Conservation (phyloP, 305 asterid species). For the Solanum chacoense region DNA sequence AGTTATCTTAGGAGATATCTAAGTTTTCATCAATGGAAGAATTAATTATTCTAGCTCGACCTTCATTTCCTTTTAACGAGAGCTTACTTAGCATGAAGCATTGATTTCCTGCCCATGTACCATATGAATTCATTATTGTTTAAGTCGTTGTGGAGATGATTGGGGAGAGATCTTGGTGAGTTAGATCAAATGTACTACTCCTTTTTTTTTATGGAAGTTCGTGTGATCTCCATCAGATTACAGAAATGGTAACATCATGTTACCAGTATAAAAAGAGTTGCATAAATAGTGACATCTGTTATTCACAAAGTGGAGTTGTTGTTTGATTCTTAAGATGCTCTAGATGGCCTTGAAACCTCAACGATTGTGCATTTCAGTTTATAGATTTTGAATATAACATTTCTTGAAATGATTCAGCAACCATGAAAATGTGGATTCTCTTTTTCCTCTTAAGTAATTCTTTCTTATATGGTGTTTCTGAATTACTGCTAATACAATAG, state of each 20-base stretch:
- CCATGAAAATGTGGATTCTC: background rate
- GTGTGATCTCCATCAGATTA: background rate
- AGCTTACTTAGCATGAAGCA: background rate
- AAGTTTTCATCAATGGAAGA: background rate
- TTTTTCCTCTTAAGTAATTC: background rate
- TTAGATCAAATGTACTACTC: background rate
- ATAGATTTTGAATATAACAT: background rate
- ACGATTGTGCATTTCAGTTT: background rate
- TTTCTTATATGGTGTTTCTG: background rate
- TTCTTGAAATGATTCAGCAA: background rate
- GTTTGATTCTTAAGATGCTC: background rate
- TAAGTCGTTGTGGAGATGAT: background rate
- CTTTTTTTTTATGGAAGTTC: background rate
- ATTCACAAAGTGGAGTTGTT: background rate
- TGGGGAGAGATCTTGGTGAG: background rate
- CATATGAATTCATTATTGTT: background rate
- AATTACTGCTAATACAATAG: background rate
- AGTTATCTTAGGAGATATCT: background rate
- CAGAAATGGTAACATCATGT: background rate
- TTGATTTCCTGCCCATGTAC: background rate
- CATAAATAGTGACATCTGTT: background rate
- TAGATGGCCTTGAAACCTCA: background rate
- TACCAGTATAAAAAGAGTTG: background rate
- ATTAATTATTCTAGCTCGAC: background rate
- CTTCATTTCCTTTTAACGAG: background rate